Base-by-base conservation (phyloP, 1,284 basidiomycete genomes). In the Papiliotrema nemorosa region DNA sequence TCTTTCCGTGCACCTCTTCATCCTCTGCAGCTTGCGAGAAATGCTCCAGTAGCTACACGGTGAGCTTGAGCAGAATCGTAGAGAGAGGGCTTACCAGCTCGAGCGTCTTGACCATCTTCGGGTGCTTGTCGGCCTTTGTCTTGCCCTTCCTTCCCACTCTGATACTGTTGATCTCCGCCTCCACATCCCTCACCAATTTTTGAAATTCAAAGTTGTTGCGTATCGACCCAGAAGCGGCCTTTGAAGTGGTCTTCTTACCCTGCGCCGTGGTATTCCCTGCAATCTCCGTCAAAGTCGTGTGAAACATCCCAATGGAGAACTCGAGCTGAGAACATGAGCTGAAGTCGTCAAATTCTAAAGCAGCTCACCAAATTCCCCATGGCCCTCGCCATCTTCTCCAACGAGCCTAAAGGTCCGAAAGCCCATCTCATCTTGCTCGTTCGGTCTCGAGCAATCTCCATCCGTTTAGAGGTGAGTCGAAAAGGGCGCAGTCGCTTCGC, bases 61-160 rank as follows among this genome's bases (percentile, higher is more conserved):
- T 59, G 43, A 62, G 54, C 44, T 14, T 16, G 16, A 49, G n/a
- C 27, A 13, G 6, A 22, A 21, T 18, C 21, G 6, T 24, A 21
- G 22, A 25, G 3, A 21, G 10, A 21, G 22, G 34, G 50, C 66
- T 27, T n/a, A 75, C 78, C 31, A 97, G 76, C 9, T 80, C 78
- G 48, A 85, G 83, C 14, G 97, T 79, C 55, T 81, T 85, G 34
- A 88, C 86, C 85, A 98, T 88, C 77, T 99, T 99, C 3, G 96
- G 96, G 73, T 99, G 96, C 46, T 53, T 47, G 50, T 72, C 75
- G 7, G 64, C 65, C 34, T 58, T 59, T 5, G 58, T 59, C 63
- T 77, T 76, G 37, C 75, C 73, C 29, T 73, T 62, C 58, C 54
- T 70, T 55, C 44, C 71, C 58, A 53, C 54, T 22, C 54, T 44